Conservation (phyloP, 1,284 basidiomycete species). For the Ganoderma lucidum region DNA sequence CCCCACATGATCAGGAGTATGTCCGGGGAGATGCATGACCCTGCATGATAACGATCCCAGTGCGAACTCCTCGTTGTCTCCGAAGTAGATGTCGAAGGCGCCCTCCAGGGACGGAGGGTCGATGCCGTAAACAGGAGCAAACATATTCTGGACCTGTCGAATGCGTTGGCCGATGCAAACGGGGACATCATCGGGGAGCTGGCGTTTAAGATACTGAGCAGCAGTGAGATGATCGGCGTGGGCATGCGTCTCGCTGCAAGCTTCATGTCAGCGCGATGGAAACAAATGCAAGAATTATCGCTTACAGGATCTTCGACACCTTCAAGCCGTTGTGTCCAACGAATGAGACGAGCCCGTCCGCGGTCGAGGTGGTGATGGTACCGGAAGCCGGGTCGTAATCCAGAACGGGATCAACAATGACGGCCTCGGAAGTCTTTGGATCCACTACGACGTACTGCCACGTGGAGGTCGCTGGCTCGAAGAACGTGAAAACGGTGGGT, state of each 20-base stretch:
- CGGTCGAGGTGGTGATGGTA: constrained; percentile 44
- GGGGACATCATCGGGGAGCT: constrained; percentile 40
- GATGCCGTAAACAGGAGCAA: constrained; percentile 47
- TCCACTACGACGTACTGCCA: constrained; percentile 50
- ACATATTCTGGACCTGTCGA: constrained; percentile 46
- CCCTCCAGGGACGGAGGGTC: constrained; percentile 38
- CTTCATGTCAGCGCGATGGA: background rate
- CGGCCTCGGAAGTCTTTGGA: constrained; percentile 42
- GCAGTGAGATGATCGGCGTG: constrained; percentile 53
- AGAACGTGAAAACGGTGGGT: constrained; percentile 43
- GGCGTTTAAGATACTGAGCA: constrained; percentile 47
- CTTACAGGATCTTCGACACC: constrained; percentile 47
- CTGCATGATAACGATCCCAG: constrained; percentile 44
- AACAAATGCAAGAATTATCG: constrained; percentile 3
- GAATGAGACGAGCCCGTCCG: constrained; percentile 46
- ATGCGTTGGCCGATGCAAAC: constrained; percentile 51
- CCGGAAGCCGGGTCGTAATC: constrained; percentile 49
- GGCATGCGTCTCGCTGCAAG: constrained; percentile 48
- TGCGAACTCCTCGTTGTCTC: constrained; percentile 47
- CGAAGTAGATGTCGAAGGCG: constrained; percentile 47
- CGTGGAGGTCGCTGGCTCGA: constrained; percentile 44
- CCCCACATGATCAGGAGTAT: constrained; percentile 49
- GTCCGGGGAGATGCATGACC: constrained; percentile 48
- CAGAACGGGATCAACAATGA: constrained; percentile 48
- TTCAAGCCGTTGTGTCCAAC: constrained; percentile 41